Evolutionary conservation across 2,329 filamentous ascomycete genomes (phyloP), one percentile per base, ranked within the genome.

Genomic region (Talaromyces verruculosus): DNA sequence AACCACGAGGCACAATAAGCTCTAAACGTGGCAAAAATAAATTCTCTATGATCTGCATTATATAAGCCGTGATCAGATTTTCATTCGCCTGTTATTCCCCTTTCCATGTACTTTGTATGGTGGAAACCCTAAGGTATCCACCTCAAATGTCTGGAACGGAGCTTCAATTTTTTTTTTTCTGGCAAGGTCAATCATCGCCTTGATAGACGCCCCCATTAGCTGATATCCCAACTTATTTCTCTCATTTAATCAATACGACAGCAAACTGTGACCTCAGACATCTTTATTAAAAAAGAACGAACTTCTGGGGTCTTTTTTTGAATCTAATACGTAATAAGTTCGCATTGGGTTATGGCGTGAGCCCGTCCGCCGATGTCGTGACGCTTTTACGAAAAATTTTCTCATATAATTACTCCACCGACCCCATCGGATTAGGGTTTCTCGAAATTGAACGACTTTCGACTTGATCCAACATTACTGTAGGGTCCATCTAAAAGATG

Each of bases 331-430:
- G 57, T 60, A 60, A 60, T 60, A 60, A 19, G 17, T n/a, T 30
- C 39, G n/a, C 25, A 41, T 41, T 22, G 35, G 15, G 6, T 43
- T 22, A 64, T 64, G 61, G 61, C 61, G 61, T 33, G 33, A 63
- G 61, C 8, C 22, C 51, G 49, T 53, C 22, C n/a, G 25, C 33
- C 19, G 8, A 63, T 63, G 51, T 43, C 49, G 61, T 57, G 47
- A 62, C 28, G 30, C 43, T n/a, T 25, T 19, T 22, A 11, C n/a
- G 53, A 57, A 64, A 43, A 63, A 25, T 57, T 37, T 57, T 39
- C 33, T 37, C 33, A 19, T 37, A 60, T 41, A 43, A 43, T 37
- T 28, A 5, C n/a, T n/a, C 28, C 15, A 35, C 43, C 25, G 13
- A 30, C 39, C 28, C 28, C 17, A 35, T 43, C 37, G n/a, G 19